phyloP scores from a whole-genome alignment of 352 stramenopile genomes.

The Phytophthora pseudosyringae region DNA sequence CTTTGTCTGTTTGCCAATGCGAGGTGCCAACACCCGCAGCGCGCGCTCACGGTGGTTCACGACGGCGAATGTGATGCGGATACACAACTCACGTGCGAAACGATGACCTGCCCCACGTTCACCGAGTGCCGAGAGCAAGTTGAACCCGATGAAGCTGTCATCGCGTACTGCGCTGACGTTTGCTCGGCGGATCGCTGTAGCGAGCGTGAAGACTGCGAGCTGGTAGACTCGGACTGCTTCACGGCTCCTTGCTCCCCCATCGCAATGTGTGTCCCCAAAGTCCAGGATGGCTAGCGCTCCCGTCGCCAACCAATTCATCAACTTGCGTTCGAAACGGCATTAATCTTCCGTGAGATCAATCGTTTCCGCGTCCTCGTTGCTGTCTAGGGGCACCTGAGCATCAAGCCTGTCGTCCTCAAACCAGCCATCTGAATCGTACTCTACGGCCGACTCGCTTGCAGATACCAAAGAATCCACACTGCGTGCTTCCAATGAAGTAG shows the following conservation, averaged over 20 bases:
- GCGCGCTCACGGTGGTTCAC: slow-evolving; percentile 42
- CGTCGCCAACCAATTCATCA: neutral
- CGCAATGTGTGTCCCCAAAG: slow-evolving; percentile 57
- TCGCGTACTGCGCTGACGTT: slow-evolving; percentile 60
- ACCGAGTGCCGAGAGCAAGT: slow-evolving; percentile 50
- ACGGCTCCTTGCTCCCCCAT: slow-evolving; percentile 62
- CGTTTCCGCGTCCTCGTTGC: slow-evolving; percentile 8
- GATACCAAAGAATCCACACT: slow-evolving; percentile 9
- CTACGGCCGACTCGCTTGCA: neutral
- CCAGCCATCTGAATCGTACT: slow-evolving; percentile 40
- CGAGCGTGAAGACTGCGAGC: slow-evolving; percentile 49
- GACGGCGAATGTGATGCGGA: slow-evolving; percentile 54
- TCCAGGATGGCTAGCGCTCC: slow-evolving; percentile 16
- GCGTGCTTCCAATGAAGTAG: neutral
- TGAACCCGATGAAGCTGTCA: slow-evolving; percentile 21
- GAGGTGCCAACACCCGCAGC: slow-evolving; percentile 30
- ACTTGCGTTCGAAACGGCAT: slow-evolving; percentile 4
- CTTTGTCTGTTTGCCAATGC: slow-evolving; percentile 48
- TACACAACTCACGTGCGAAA: slow-evolving; percentile 50
- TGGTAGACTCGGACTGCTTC: slow-evolving; percentile 55
- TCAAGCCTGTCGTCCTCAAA: slow-evolving; percentile 39
- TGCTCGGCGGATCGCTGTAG: slow-evolving; percentile 59
- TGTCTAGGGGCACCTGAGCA: neutral
- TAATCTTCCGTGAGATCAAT: slow-evolving; percentile 39
- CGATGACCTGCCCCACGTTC: slow-evolving; percentile 53